Conservation (phyloP, 2,329 filamentous ascomycete species). For the Blumeriella jaapii region DNA sequence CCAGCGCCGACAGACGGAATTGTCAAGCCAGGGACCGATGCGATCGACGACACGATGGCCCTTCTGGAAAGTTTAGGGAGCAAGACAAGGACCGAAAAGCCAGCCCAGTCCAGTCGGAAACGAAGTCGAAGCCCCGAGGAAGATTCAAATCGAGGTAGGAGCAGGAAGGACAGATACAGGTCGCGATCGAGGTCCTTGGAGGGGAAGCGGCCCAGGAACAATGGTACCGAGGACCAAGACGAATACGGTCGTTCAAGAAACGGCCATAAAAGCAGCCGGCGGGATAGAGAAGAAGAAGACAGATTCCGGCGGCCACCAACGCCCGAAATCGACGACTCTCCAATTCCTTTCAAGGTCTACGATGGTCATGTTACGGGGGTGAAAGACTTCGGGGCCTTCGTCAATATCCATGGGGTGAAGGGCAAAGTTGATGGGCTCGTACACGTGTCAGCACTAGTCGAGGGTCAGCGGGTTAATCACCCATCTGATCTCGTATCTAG, state of each 20-base stretch:
- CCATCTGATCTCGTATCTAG: slow-evolving; percentile 75
- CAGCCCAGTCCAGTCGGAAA: slow-evolving; percentile 33
- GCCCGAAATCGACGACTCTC: slow-evolving; percentile 68
- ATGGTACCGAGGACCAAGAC: slow-evolving; percentile 44
- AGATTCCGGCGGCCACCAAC: slow-evolving; percentile 54
- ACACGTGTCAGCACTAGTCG: slow-evolving; percentile 79
- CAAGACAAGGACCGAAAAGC: slow-evolving; percentile 37
- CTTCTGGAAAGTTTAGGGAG: slow-evolving; percentile 77
- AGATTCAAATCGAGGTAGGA: slow-evolving; percentile 27
- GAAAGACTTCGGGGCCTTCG: slow-evolving; percentile 93
- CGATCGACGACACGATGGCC: slow-evolving; percentile 86
- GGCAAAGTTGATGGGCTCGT: slow-evolving; percentile 90
- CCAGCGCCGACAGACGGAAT: slow-evolving; percentile 25
- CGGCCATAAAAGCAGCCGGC: slow-evolving; percentile 32
- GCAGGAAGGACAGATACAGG: slow-evolving; percentile 32
- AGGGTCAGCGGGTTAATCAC: slow-evolving; percentile 79
- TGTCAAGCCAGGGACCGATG: slow-evolving; percentile 41
- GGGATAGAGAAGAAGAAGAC: slow-evolving; percentile 39
- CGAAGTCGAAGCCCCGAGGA: slow-evolving; percentile 40
- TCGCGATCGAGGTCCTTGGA: slow-evolving; percentile 42
- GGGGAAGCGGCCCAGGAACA: slow-evolving; percentile 30
- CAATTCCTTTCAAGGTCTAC: slow-evolving; percentile 78
- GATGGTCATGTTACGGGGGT: slow-evolving; percentile 81
- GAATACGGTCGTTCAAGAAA: slow-evolving; percentile 42
- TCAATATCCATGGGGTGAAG: slow-evolving; percentile 76